Evolutionary conservation across 495 filamentous ascomycete species (phyloP).

Genomic region (Aspergillus ellipticus): DNA sequence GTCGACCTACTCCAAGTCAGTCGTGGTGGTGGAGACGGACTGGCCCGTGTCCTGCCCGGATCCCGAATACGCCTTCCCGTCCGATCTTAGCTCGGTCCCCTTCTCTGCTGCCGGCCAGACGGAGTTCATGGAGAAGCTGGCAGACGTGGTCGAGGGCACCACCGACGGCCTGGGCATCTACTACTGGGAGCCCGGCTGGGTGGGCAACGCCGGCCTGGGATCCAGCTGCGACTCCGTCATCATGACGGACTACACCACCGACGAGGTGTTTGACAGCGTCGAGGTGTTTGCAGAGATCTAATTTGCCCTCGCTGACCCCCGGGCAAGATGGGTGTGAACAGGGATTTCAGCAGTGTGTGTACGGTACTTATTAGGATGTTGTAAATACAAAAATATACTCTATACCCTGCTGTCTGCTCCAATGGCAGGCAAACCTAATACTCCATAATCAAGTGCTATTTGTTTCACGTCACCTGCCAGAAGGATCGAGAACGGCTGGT

Average conservation of each 20-base stretch:
- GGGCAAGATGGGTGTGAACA: background rate
- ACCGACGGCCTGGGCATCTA: slow-evolving; percentile 53
- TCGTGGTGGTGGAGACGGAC: slow-evolving; percentile 63
- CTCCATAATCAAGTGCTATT: too few relatives aligned
- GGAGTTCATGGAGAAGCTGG: slow-evolving; percentile 53
- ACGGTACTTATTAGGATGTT: too few relatives aligned
- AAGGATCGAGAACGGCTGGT: too few relatives aligned
- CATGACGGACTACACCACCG: slow-evolving; percentile 33
- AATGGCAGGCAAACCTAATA: too few relatives aligned
- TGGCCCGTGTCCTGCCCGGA: slow-evolving; percentile 61
- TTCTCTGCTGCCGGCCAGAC: slow-evolving; percentile 59
- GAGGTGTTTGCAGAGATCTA: slow-evolving; percentile 28
- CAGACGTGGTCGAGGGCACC: slow-evolving; percentile 47
- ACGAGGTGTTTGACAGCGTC: slow-evolving; percentile 32
- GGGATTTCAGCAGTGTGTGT: background rate
- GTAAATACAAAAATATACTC: too few relatives aligned
- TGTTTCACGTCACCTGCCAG: too few relatives aligned
- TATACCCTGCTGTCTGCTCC: too few relatives aligned
- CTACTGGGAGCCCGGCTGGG: slow-evolving; percentile 72
- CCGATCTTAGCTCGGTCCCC: slow-evolving; percentile 53
- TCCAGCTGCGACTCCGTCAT: slow-evolving; percentile 49
- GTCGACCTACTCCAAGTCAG: slow-evolving; percentile 53
- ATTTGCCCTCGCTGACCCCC: too few relatives aligned
- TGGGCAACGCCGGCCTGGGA: slow-evolving; percentile 59
- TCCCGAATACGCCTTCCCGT: slow-evolving; percentile 53